Evolutionary conservation across 192 early-diverging fungal genomes (phyloP).

Genomic region (Coemansia sp.): DNA sequence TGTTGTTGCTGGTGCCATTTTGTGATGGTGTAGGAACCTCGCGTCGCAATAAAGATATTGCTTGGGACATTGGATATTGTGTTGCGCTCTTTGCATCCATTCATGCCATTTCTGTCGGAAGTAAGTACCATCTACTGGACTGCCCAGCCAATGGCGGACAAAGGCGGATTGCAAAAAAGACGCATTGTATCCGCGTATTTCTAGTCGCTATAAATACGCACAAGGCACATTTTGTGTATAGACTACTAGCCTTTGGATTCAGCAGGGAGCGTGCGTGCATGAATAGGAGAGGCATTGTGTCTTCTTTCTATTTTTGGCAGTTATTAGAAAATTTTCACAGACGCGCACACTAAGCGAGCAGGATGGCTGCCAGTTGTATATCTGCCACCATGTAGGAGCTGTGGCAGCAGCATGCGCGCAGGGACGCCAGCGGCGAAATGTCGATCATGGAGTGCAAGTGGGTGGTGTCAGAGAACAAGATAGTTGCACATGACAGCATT

Average conservation of each 20-base stretch:
- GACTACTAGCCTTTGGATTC: neutral
- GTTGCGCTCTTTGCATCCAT: slow-evolving; percentile 85
- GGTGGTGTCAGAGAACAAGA: slow-evolving; percentile 1
- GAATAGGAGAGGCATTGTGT: neutral
- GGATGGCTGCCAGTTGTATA: neutral
- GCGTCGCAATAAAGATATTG: slow-evolving; percentile 30
- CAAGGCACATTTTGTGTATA: neutral
- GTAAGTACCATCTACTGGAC: slow-evolving; percentile 34
- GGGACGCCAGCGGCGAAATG: slow-evolving; percentile 16
- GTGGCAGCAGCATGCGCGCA: slow-evolving; percentile 46
- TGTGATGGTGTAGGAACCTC: slow-evolving; percentile 33
- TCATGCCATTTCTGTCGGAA: slow-evolving; percentile 98
- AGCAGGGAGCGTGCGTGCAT: neutral
- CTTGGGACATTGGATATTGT: slow-evolving; percentile 49
- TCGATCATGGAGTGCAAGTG: slow-evolving; percentile 51
- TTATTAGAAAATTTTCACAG: neutral
- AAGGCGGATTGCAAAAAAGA: neutral
- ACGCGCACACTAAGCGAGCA: neutral
- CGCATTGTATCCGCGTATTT: neutral
- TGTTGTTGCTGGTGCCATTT: neutral
- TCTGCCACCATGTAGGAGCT: slow-evolving; percentile 42
- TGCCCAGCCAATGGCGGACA: neutral
- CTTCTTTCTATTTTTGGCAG: neutral
- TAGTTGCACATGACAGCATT: slow-evolving; percentile 10
- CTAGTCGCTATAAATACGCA: neutral